A percentile compares a stretch with the other conserved stretches of the same genome.
Evolutionary conservation across 148 eudicot species (phyloP).

Genomic region (Camellia granthamiana): DNA sequence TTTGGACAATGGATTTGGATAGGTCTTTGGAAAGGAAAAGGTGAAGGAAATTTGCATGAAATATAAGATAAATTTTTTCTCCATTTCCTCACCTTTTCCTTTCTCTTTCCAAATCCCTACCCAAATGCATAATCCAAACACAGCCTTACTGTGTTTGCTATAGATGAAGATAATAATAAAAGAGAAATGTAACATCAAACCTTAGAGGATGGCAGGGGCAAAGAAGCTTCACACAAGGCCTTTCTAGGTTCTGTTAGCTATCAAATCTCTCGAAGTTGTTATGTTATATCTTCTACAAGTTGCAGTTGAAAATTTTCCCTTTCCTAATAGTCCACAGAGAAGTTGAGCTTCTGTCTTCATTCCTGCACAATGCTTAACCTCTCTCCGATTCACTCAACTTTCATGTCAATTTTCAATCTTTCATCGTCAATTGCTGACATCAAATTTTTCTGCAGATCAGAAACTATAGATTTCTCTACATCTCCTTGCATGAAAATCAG

Average conservation of each 20-base stretch:
- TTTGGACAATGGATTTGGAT: too few species aligned
- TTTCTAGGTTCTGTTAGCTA: slow-evolving; percentile 59
- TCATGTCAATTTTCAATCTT: slow-evolving; percentile 21
- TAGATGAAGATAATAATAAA: too few species aligned
- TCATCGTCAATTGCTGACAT: slow-evolving; percentile 47
- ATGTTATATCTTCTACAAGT: slow-evolving; percentile 72
- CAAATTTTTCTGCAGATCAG: slow-evolving; percentile 47
- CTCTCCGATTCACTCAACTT: slow-evolving; percentile 67
- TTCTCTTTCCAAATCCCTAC: too few species aligned
- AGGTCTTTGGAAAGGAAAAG: too few species aligned
- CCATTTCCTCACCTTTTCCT: too few species aligned
- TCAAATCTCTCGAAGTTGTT: slow-evolving; percentile 14
- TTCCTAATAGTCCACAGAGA: slow-evolving; percentile 53
- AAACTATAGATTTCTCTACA: slow-evolving; percentile 10
- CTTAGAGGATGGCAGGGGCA: slow-evolving; percentile 71
- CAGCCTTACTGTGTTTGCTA: too few species aligned
- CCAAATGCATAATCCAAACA: too few species aligned
- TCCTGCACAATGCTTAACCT: slow-evolving; percentile 68
- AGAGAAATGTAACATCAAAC: slow-evolving; percentile 26
- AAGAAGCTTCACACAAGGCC: slow-evolving; percentile 52
- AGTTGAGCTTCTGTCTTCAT: slow-evolving; percentile 62
- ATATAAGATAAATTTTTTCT: too few species aligned
- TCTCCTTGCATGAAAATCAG: slow-evolving; percentile 7
- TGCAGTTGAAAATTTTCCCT: slow-evolving; percentile 60
- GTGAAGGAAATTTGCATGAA: too few species aligned